Percentiles rank a stretch among this genome's conserved stretches.
Evolutionary conservation across 2,329 filamentous ascomycete genomes (phyloP).

Genomic region (Hyphodiscus sp.): DNA sequence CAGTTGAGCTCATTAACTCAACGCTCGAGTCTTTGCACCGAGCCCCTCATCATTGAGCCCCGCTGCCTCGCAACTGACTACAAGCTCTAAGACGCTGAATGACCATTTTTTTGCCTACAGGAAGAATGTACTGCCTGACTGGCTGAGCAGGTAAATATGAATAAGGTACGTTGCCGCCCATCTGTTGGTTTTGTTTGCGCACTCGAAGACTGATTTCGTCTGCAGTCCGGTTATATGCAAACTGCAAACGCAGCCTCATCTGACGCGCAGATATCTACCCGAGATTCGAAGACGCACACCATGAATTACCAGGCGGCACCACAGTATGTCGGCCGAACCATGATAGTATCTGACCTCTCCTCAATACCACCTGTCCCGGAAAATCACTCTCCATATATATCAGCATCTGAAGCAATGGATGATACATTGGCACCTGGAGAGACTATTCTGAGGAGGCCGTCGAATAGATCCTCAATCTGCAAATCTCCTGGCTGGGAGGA

Average conservation of each 20-base stretch:
- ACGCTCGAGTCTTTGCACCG: no score
- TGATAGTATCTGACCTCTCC: not conserved
- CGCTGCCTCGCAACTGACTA: no score
- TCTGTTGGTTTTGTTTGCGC: no score
- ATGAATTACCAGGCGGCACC: not conserved
- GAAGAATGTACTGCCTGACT: no score
- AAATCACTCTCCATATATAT: not conserved
- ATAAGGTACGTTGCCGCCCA: no score
- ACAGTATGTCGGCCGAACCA: not conserved
- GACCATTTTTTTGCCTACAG: no score
- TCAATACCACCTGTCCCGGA: not conserved
- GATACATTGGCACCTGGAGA: not conserved
- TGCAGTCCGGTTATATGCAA: not conserved
- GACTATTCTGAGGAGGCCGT: conserved; percentile 12
- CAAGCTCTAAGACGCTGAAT: no score
- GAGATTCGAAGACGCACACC: not conserved
- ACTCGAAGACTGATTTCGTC: not conserved
- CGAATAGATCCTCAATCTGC: conserved; percentile 39
- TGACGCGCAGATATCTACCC: not conserved
- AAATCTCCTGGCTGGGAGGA: conserved; percentile 58
- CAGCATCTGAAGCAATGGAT: not conserved
- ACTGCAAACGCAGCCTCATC: not conserved
- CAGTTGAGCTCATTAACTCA: no score
- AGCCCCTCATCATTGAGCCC: no score
- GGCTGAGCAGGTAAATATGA: no score